Evolutionary conservation across 1,284 basidiomycete species (phyloP).

Genomic region (Heterobasidion occidentale): DNA sequence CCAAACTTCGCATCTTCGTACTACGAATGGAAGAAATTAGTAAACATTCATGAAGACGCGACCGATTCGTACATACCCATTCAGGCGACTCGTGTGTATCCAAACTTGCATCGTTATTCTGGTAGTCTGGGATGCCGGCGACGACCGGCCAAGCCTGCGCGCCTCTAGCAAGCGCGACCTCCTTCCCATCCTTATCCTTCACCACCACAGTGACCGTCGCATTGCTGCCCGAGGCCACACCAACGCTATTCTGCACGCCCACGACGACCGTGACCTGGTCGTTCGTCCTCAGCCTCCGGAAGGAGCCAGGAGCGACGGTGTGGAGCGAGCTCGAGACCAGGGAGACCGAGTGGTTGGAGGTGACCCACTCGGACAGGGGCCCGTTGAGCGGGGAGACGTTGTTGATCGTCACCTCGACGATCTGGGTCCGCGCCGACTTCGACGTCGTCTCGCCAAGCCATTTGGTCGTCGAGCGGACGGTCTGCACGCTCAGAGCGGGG

Average conservation of each 20-base stretch:
- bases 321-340: constrained; percentile 12
- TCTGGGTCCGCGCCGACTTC: constrained; percentile 12
- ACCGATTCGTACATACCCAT: constrained; percentile 32
- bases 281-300: constrained; percentile 18
- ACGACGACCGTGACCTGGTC: constrained; percentile 20
- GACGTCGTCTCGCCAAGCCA: constrained; percentile 7
- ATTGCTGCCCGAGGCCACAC: constrained; percentile 7
- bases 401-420: constrained; percentile 18
- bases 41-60: background rate
- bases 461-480: constrained; percentile 18
- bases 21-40: constrained; percentile 12
- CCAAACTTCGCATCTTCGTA: constrained; percentile 46
- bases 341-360: constrained; percentile 8
- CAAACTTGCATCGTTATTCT: constrained; percentile 27
- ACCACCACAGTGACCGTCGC: constrained; percentile 24
- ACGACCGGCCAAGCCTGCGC: constrained; percentile 21
- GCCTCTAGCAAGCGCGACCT: constrained; percentile 24
- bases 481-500: constrained; percentile 14
- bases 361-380: constrained; percentile 12
- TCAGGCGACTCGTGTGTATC: constrained; percentile 40
- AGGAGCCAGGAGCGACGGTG: constrained; percentile 16
- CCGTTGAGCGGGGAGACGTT: constrained; percentile 15
- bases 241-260: constrained; percentile 13
- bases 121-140: constrained; percentile 32
- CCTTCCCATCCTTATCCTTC: constrained; percentile 22